Percentiles rank a stretch among this genome's conserved stretches.
Conservation (phyloP, 768 basidiomycete genomes). For the Rhodosporidiobolus sp. region DNA sequence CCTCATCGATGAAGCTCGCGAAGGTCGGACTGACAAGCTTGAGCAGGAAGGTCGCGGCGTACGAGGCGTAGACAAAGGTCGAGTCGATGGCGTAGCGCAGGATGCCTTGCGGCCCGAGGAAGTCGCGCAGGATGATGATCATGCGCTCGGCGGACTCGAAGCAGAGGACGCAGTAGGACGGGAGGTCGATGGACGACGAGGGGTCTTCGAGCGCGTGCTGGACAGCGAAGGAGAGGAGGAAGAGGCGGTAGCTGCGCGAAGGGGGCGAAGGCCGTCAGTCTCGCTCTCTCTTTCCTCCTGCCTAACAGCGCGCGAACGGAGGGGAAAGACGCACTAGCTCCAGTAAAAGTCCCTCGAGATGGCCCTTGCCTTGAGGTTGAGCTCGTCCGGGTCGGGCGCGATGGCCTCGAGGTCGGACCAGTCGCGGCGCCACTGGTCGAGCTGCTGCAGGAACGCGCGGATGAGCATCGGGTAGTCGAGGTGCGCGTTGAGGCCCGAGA, state of each 20-base stretch:
- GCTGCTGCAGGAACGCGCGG: slow-evolving; percentile 77
- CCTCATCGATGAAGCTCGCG: slow-evolving; percentile 69
- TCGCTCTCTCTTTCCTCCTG: no score
- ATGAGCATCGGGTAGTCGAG: slow-evolving; percentile 81
- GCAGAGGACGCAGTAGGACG: slow-evolving; percentile 37
- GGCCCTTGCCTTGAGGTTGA: not conserved
- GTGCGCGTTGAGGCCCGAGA: slow-evolving; percentile 76
- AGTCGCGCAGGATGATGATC: slow-evolving; percentile 65
- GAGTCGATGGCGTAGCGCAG: slow-evolving; percentile 84
- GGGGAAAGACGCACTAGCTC: slow-evolving; percentile 9
- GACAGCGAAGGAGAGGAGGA: slow-evolving; percentile 91
- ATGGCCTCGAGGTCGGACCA: slow-evolving; percentile 44
- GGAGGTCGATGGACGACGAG: slow-evolving; percentile 27
- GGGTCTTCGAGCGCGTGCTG: slow-evolving; percentile 84
- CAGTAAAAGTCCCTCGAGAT: slow-evolving; percentile 32
- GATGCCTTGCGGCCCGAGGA: slow-evolving; percentile 70
- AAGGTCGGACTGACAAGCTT: slow-evolving; percentile 89
- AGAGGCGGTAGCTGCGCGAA: slow-evolving; percentile 53
- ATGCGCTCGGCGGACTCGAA: slow-evolving; percentile 34
- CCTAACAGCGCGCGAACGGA: no score
- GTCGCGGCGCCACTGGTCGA: slow-evolving; percentile 63
- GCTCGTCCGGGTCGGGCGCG: slow-evolving; percentile 1
- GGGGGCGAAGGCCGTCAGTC: no score
- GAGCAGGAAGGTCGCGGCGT: slow-evolving; percentile 84
- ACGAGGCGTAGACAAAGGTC: slow-evolving; percentile 85